These are phyloP conservation scores for Mortierella sp. DNA, from an alignment of 371 early-diverging fungal species.

Conservation along the genomic window DNA sequence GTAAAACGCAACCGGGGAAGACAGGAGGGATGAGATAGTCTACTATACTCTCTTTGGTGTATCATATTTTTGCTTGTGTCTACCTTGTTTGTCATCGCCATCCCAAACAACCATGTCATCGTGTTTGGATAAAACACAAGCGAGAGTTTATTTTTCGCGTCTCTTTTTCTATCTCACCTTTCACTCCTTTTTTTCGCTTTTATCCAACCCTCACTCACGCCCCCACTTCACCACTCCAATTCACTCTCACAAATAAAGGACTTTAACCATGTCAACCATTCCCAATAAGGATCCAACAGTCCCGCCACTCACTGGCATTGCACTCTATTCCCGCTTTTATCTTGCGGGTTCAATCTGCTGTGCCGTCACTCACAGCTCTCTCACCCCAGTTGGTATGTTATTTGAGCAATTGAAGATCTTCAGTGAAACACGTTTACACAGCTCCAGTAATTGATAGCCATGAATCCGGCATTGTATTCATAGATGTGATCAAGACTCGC, in stretches of 20 bases:
- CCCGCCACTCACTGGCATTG: constrained; percentile 70
- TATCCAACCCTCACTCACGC: background rate
- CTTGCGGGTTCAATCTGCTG: constrained; percentile 83
- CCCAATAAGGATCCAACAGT: constrained; percentile 49
- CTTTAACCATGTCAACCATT: constrained; percentile 31
- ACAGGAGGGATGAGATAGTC: background rate
- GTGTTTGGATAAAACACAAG: background rate
- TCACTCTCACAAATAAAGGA: background rate
- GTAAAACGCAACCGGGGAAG: background rate
- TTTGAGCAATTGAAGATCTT: background rate
- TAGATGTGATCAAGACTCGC: constrained; percentile 82
- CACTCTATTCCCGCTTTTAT: constrained; percentile 79
- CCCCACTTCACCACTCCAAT: constrained; percentile 11
- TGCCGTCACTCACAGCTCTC: constrained; percentile 79
- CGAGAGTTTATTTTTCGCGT: background rate
- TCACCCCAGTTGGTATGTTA: constrained; percentile 58
- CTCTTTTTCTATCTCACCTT: background rate
- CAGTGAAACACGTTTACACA: background rate
- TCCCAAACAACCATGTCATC: background rate
- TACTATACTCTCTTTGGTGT: no score
- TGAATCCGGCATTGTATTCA: background rate
- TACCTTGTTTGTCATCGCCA: background rate
- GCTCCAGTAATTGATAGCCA: background rate
- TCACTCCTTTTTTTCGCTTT: background rate
- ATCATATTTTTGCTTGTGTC: background rate